Conservation (phyloP, 768 basidiomycete genomes). For the Leucogyrophana mollusca region DNA sequence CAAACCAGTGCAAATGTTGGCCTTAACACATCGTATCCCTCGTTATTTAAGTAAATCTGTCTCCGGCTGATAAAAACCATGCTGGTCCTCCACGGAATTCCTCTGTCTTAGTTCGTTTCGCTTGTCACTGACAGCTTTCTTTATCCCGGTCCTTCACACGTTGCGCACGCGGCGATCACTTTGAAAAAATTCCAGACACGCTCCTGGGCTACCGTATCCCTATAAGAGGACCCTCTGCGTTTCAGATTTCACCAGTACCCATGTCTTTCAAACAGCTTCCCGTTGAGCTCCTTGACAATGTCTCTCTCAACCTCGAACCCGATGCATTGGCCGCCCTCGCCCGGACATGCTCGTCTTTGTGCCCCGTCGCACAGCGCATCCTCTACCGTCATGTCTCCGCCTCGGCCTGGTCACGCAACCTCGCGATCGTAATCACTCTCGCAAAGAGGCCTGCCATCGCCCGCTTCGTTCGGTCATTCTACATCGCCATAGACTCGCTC, state of each 20-base stretch:
- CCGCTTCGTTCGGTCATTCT: conserved; percentile 58
- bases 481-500: conserved; percentile 47
- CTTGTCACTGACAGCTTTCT: conserved; percentile 8
- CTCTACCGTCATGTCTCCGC: conserved; percentile 62
- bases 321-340: conserved; percentile 49
- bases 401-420: conserved; percentile 43
- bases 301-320: conserved; percentile 38
- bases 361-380: conserved; percentile 51
- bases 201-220: conserved; percentile 3
- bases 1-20: conserved; percentile 1
- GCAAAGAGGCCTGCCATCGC: conserved; percentile 58
- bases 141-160: conserved; percentile 23
- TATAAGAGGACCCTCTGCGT: conserved; percentile 11
- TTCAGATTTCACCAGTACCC: conserved; percentile 10
- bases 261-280: conserved; percentile 55
- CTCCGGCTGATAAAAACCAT: conserved; percentile 5
- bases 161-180: conserved; percentile 43
- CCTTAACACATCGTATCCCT: conserved; percentile 8
- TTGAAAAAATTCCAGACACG: conserved; percentile 9
- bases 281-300: conserved; percentile 57
- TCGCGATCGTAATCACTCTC: conserved; percentile 53
- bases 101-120: conserved; percentile 12
- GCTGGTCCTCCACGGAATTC: conserved; percentile 12
- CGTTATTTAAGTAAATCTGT: conserved; percentile 13
- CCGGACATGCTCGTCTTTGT: conserved; percentile 38